Conservation (phyloP, 176 grass and related monocot genomes). For the sorghum (Sorghum bicolor) region Sorghum_bicolor_NCBIv3 NC_012872.2:58766501-58767000, state of each 20-base stretch:
- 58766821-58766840: background rate
- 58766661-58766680: too few relatives aligned
- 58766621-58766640: too few relatives aligned
- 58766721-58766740: background rate
- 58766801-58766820: background rate
- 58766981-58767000: slow-evolving; percentile 43
- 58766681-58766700: too few relatives aligned
- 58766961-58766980: slow-evolving; percentile 60
- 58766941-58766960: slow-evolving; percentile 37
- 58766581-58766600: too few relatives aligned
- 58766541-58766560: background rate
- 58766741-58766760: background rate
- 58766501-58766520: too few relatives aligned
- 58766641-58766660: too few relatives aligned
- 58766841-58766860: background rate
- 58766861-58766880: background rate
- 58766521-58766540: too few relatives aligned
- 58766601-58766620: too few relatives aligned
- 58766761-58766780: background rate
- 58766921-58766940: slow-evolving; percentile 7
- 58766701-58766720: too few relatives aligned
- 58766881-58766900: background rate
- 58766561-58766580: too few relatives aligned
- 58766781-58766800: background rate
- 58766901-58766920: background rate